Evolutionary conservation across 164 flowering plant species (phyloP), one percentile per base, ranked within the genome.

Genomic region (Tetracentron sinense): DNA sequence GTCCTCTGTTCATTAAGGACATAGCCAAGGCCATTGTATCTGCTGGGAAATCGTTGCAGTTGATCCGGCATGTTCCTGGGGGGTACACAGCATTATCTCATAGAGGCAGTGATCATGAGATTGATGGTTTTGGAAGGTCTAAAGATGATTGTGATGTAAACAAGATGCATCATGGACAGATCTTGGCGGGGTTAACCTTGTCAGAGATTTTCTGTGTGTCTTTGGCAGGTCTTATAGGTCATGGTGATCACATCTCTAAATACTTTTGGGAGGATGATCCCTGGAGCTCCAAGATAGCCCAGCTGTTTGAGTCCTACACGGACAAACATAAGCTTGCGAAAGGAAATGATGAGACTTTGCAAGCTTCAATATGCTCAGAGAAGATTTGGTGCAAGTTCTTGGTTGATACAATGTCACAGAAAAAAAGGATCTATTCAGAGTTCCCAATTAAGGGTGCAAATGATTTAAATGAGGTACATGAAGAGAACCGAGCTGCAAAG

Each of bases 41-140:
- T 71, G 97, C 97, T 58, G 99, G 99, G 54, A 95, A 95, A 72
- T 95, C 99, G 21, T 75, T 92, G 79, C 94, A 88, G 83, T 79
- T 92, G 70, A 84, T 95, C 46, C 79, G 75, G 46, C 91, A 92
- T 78, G 72, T 83, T 61, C 82, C 81, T 11, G 22, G 20, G 53
- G 72, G 54, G 20, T 55, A 30, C 29, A 46, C 55, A 52, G 52
- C 42, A 15, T 29, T 38, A 55, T 68, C 72, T 62, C 57, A 59
- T 3, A 55, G 66, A 68, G 59, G 38, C 53, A 63, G 47, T 60
- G 69, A 67, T 54, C 42, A 28, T 54, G 74, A 65, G 12, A 58
- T 29, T 67, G 75, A 63, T 62, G 67, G 21, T 64, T 70, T 35
- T 63, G 72, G 70, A 61, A 61, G 54, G 35, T 67, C 67, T 20